Evolutionary conservation across 176 grass and related monocot genomes (phyloP).

Genomic region (Oryza glaberrima): DNA sequence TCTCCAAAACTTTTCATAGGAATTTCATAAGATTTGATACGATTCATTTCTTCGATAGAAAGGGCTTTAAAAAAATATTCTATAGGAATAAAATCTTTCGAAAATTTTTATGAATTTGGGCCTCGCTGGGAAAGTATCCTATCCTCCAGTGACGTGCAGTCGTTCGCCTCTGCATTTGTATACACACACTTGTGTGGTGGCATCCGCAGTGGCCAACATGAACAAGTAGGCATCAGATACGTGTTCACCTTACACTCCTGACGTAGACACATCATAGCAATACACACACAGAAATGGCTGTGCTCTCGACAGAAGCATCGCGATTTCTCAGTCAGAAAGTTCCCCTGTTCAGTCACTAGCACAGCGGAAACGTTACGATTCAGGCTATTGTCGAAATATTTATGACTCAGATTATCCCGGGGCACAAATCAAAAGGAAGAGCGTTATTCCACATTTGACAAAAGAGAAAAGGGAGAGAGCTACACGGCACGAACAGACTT

Average conservation of each 20-base stretch:
- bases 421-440: background rate
- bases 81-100: too few relatives aligned
- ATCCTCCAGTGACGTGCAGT: background rate
- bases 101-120: too few relatives aligned
- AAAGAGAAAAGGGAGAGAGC: background rate
- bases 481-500: background rate
- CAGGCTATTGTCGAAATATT: too few relatives aligned
- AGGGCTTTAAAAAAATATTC: too few relatives aligned
- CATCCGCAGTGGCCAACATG: background rate
- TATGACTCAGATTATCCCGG: too few relatives aligned
- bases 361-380: too few relatives aligned
- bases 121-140: too few relatives aligned
- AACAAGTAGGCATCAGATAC: background rate
- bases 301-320: background rate
- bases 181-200: background rate
- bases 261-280: background rate
- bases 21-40: too few relatives aligned
- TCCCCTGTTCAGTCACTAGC: too few relatives aligned
- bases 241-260: background rate
- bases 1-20: too few relatives aligned
- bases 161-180: background rate
- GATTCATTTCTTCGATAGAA: too few relatives aligned
- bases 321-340: background rate
- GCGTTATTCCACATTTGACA: conserved; percentile 7
- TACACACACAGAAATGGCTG: background rate